Base-by-base conservation (phyloP, 2,329 filamentous ascomycete genomes). In the Fusarium tuaranense region DNA sequence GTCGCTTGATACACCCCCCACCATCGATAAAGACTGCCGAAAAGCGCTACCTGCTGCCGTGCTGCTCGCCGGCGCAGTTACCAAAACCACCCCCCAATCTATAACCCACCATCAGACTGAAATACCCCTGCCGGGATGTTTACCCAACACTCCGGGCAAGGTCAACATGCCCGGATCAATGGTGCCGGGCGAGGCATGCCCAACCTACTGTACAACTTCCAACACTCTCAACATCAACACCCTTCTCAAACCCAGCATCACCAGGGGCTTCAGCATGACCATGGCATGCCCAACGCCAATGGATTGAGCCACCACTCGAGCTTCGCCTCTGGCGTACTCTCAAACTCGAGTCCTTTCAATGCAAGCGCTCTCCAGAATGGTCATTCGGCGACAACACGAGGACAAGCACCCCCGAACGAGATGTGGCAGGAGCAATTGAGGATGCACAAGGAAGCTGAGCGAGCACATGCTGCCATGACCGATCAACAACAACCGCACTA, bases 381-480 rank as follows among this genome's bases (percentile, higher is more conserved):
- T 39, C 89, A 91, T 65, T 79, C 84, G 8, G 81, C 83, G 18
- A 85, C 84, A 59, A 82, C 86, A 20, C 84, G 90, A 60, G 85
- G 83, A 36, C 89, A 90, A 73, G 83, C 83, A 30, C 88, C 88
- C 65, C 87, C 86, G 65, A 91, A 85, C 73, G 91, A 92, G 77
- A 93, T 97, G 83, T 98, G 95, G 95, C 92, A 93, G 74, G 93
- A 97, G 80, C 97, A 99, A 84, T 84, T 98, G 74, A 92, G 93
- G 72, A 86, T 95, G 79, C 93, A 92, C 73, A 94, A 95, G 75
- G 93, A 95, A 72, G 91, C 94, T 79, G 94, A 89, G 86, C 91
- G 86, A 85, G 91, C 87, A 84, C 93, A 88, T 88, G 89, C 81
- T 86, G 94, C 88, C 88, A 97, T 92, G 90, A 89, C 86, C 8